Evolutionary conservation across 2,329 filamentous ascomycete species (phyloP).

Genomic region (Macroventuria anomochaeta): DNA sequence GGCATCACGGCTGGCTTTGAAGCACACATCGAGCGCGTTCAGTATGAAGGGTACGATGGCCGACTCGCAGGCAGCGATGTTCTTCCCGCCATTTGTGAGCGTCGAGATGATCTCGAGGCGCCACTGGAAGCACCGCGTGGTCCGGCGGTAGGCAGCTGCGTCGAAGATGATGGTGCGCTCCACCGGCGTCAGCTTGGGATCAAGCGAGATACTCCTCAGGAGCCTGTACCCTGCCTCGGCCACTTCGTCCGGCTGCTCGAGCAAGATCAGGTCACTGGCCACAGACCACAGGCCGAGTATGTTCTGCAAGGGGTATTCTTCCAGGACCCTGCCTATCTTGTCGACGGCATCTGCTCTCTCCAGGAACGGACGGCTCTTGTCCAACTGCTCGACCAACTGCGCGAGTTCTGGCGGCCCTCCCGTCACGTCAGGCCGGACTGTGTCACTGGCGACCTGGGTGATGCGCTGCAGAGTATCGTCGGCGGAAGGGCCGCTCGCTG

Average conservation of each 20-base stretch:
- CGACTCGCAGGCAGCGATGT: constrained; percentile 49
- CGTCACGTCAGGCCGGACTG: constrained; percentile 28
- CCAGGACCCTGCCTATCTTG: constrained; percentile 43
- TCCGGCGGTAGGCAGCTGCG: constrained; percentile 38
- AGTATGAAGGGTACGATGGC: constrained; percentile 44
- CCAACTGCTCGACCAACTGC: constrained; percentile 41
- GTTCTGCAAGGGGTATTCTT: constrained; percentile 46
- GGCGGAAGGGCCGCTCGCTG: constrained; percentile 32
- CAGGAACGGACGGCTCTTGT: constrained; percentile 30
- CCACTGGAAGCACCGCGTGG: constrained; percentile 39
- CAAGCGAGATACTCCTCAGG: constrained; percentile 42
- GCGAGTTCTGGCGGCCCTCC: constrained; percentile 49
- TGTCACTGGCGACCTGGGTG: constrained; percentile 30
- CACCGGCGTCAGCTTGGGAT: constrained; percentile 42
- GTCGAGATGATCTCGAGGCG: constrained; percentile 45
- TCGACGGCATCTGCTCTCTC: constrained; percentile 43
- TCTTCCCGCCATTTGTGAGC: constrained; percentile 48
- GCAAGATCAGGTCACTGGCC: constrained; percentile 47
- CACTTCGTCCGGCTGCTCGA: constrained; percentile 42
- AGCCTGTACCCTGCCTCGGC: constrained; percentile 45
- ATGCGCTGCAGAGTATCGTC: constrained; percentile 39
- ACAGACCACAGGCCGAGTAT: constrained; percentile 47
- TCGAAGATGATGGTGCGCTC: constrained; percentile 51
- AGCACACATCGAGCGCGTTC: constrained; percentile 42
- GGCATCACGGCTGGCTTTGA: constrained; percentile 40